phyloP scores from a whole-genome alignment of 2,329 filamentous ascomycete species.

The Ophiocordyceps polyrhachis-furcata region DNA sequence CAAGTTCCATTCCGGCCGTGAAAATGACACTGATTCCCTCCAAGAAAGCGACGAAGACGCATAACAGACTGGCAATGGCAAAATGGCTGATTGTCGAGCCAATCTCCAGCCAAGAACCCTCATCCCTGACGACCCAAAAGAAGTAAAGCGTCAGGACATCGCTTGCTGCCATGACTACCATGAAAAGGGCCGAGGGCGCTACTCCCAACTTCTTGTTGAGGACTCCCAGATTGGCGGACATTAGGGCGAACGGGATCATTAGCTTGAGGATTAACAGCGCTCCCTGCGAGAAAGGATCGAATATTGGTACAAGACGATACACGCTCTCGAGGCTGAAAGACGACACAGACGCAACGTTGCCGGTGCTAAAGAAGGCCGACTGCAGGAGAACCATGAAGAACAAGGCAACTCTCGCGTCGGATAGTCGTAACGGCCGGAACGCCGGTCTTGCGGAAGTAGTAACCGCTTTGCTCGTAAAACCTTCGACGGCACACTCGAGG shows the following conservation, averaged over 20 bases:
- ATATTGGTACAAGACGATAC: constrained; percentile 69
- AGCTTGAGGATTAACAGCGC: constrained; percentile 77
- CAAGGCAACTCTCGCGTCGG: constrained; percentile 74
- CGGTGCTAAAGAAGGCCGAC: constrained; percentile 91
- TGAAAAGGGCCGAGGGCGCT: constrained; percentile 77
- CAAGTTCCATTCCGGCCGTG: too few species aligned
- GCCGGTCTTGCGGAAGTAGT: neutral
- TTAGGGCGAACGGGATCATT: constrained; percentile 79
- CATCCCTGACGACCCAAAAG: constrained; percentile 94
- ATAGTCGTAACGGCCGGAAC: constrained; percentile 51
- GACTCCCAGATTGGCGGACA: constrained; percentile 87
- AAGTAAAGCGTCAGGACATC: constrained; percentile 90
- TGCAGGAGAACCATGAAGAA: constrained; percentile 94
- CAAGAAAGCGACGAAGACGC: constrained; percentile 75
- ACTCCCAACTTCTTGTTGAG: constrained; percentile 72
- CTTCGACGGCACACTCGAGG: constrained; percentile 58
- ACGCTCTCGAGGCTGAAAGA: constrained; percentile 90
- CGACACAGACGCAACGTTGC: constrained; percentile 85
- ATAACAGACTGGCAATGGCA: constrained; percentile 72
- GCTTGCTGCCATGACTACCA: constrained; percentile 80
- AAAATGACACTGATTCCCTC: constrained; percentile 75
- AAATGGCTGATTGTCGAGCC: constrained; percentile 95
- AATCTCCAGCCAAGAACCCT: constrained; percentile 94
- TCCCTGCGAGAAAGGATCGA: constrained; percentile 82
- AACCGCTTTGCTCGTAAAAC: constrained; percentile 5